Evolutionary conservation across 495 filamentous ascomycete genomes (phyloP), one percentile per base, ranked within the genome.

Genomic region (Entonaema liquescens): DNA sequence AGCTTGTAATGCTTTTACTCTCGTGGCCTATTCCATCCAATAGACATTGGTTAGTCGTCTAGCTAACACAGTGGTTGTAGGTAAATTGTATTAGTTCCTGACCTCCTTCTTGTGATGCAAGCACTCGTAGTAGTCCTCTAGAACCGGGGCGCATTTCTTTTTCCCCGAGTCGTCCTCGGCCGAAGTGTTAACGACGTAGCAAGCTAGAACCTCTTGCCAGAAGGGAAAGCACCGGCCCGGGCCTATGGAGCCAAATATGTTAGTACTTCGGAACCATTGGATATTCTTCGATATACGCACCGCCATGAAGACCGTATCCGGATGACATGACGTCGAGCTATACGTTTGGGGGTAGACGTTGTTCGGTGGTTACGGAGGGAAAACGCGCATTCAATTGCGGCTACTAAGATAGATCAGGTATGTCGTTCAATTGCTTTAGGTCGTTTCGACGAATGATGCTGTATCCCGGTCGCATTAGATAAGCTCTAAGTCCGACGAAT

Each of bases 101-200:
- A 97, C 95, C 93, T 99, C 95, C 83, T 98, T 98, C 82, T 87
- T 91, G 85, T 99, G 95, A 79, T 99, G 95, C 77, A 99, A 85
- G 83, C 96, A 99, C 84, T 99, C 95, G 81, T 97, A 92, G 85
- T 98, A 98, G 76, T 99, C 95, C 77, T 98, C 95, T 70, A 97
- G 83, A 33, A 89, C 89, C n/a, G 92, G 92, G 42, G 86, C 77
- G 79, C 95, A 99, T 84, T 97, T 97, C 84, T 89, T 91, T 83
- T 92, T 95, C 50, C 94, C 94, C 9, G 88, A 85, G 60, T 88
- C 86, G 74, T 94, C 90, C 23, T 92, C 89, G 49, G 89, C 83
- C 58, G 83, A 85, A 54, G 91, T 89, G 80, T 95, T 94, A 76
- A 94, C 87, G 53, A 95, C 92, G 78, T 96, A 96, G 87, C 93